Base-by-base conservation (phyloP, 306 rosid genomes). In the Vicia sativa region DNA sequence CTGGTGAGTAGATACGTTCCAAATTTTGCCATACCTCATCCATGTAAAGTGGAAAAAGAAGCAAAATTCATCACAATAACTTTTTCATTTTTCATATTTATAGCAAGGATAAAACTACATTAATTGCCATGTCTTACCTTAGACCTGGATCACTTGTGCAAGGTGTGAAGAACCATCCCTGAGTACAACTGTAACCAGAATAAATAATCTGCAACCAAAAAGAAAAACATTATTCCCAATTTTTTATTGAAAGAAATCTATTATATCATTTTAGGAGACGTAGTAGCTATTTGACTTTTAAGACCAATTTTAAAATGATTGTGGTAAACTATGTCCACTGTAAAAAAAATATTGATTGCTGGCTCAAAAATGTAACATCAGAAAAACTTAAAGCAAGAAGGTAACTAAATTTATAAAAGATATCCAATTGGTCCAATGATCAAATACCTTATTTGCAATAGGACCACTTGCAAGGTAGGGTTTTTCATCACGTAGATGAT, bases 121-220 rank as follows among this genome's bases (percentile, higher is more conserved):
- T 42, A 37, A 56, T 53, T 45, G 58, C 39, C 52, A 68, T 62
- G 74, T 73, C 82, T 46, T 66, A 87, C 99, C 99, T 90, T 87
- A 95, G 89, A 81, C 88, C 70, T 48, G 99, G 99, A 81, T 82
- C 77, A 70, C 91, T 88, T 16, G 87, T 9, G 76, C 99, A 95
- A 74, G 99, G 89, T 38, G 97, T 95, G 87, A 95, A 82, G 86
- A 95, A 88, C 97, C 97, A 95, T 12, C 99, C 99, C 72, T 95
- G 99, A 50, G 91, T 82, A 74, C 99, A 95, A 74, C 95, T 81
- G 80, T 84, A 92, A 76, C 96, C 87, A 48, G 98, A 87, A 80
- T 92, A 89, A 61, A 92, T 78, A 74, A 89, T 72, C 98, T 92
- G 83, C 57, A 79, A 39, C 25, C 62, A 60, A 53, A 31, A 46